Evolutionary conservation across 352 stramenopile genomes (phyloP).

Genomic region (Phytophthora boehmeriae): DNA sequence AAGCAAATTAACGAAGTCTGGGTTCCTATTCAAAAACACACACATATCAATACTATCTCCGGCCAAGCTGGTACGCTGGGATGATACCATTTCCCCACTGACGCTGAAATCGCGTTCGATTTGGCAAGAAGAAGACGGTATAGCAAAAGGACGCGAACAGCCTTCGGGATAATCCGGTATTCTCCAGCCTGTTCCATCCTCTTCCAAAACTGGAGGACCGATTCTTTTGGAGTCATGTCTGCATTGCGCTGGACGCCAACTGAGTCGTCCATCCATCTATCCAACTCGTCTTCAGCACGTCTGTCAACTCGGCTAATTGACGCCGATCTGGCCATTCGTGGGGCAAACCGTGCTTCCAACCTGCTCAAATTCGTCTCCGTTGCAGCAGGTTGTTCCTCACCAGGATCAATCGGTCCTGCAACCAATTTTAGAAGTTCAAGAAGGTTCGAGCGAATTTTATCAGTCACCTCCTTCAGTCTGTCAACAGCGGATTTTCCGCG

Average conservation of each 20-base stretch:
- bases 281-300: not conserved
- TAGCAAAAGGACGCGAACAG: not conserved
- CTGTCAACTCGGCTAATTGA: not conserved
- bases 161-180: not conserved
- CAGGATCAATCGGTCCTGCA: conserved; percentile 3
- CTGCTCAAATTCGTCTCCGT: not conserved
- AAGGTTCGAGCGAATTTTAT: conserved; percentile 13
- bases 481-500: conserved; percentile 3
- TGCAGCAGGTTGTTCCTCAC: not conserved
- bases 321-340: not conserved
- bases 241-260: not conserved
- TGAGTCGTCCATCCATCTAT: not conserved
- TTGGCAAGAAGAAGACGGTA: not conserved
- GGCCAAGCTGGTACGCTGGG: not conserved
- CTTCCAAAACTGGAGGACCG: not conserved
- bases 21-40: not conserved
- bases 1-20: not conserved
- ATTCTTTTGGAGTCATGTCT: not conserved
- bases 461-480: conserved; percentile 6
- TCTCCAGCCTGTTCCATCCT: not conserved
- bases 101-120: not conserved
- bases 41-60: not conserved
- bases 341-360: not conserved
- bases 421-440: conserved; percentile 6
- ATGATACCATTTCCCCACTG: not conserved